Evolutionary conservation across 352 stramenopile species (phyloP).

Genomic region (Phytopythium helicoides): DNA sequence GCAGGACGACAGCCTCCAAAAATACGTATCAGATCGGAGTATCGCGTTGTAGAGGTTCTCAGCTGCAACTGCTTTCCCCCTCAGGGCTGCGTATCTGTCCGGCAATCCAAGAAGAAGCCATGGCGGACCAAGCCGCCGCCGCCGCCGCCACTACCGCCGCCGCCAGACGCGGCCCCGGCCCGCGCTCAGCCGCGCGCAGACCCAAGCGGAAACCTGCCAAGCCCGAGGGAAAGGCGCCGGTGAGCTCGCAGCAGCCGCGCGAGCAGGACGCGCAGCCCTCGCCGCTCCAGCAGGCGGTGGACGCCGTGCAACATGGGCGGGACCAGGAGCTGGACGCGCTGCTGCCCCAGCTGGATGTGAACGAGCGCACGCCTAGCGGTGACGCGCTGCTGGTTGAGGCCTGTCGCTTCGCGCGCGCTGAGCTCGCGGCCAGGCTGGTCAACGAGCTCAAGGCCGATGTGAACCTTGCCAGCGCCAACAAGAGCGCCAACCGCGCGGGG

Average conservation of each 20-base stretch:
- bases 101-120: too few species aligned
- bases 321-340: constrained; percentile 17
- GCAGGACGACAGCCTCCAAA: too few species aligned
- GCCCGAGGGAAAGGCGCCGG: too few species aligned
- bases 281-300: constrained; percentile 21
- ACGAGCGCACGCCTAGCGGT: constrained; percentile 29
- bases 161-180: too few species aligned
- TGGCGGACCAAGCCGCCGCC: too few species aligned
- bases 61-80: too few species aligned
- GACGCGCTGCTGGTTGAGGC: constrained; percentile 50
- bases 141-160: too few species aligned
- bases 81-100: too few species aligned
- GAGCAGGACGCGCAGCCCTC: constrained; percentile 10
- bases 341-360: constrained; percentile 32
- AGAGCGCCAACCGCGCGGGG: constrained; percentile 27
- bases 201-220: too few species aligned
- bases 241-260: not conserved
- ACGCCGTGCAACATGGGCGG: constrained; percentile 29
- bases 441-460: constrained; percentile 20
- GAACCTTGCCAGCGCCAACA: constrained; percentile 34
- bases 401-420: constrained; percentile 46
- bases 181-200: too few species aligned
- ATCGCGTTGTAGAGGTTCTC: too few species aligned
- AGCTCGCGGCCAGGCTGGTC: constrained; percentile 39
- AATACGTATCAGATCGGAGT: too few species aligned